Conservation (phyloP, 805 yeast species). For the Spathaspora gorwiae region DNA sequence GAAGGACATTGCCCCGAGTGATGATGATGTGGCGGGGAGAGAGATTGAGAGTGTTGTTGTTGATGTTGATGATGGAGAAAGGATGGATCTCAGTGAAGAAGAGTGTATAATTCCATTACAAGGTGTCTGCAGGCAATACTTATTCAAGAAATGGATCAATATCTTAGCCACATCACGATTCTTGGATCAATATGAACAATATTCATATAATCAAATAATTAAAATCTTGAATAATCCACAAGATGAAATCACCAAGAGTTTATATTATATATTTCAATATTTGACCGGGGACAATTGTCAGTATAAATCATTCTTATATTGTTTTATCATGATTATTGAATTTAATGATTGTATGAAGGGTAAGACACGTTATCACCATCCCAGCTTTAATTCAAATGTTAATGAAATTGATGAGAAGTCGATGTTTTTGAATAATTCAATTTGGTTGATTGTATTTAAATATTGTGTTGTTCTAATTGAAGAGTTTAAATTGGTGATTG, state of each 20-base stretch:
- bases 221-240: background rate
- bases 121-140: background rate
- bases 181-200: slow-evolving; percentile 1
- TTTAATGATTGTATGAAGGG: slow-evolving; percentile 10
- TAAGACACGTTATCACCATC: slow-evolving; percentile 9
- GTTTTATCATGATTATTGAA: slow-evolving; percentile 18
- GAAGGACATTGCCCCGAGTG: no score
- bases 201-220: background rate
- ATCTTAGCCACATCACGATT: background rate
- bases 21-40: background rate
- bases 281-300: background rate
- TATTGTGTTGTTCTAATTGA: slow-evolving; percentile 10
- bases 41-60: background rate
- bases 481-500: slow-evolving; percentile 9
- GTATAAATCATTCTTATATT: slow-evolving; percentile 14
- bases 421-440: slow-evolving; percentile 12
- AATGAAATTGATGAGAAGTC: background rate
- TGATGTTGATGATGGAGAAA: no score
- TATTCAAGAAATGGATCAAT: background rate
- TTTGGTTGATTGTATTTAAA: slow-evolving; percentile 17
- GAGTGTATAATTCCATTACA: background rate
- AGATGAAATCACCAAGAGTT: background rate
- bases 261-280: slow-evolving; percentile 1
- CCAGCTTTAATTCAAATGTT: slow-evolving; percentile 21
- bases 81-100: no score